Conservation (phyloP, 768 basidiomycete genomes). For the Naganishia vaughanmartiniae region DNA sequence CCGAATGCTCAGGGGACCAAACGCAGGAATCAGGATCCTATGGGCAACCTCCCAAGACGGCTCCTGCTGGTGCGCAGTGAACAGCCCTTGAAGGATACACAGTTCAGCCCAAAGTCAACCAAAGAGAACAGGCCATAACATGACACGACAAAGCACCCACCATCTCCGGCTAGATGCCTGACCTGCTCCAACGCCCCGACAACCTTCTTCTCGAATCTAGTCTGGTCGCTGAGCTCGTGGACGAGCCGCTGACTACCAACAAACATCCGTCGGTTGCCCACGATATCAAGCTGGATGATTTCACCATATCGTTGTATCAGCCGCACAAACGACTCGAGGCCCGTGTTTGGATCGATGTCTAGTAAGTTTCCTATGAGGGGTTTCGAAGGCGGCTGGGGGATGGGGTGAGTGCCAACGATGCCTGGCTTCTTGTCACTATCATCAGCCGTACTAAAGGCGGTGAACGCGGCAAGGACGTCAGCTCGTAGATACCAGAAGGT, state of each 20-base stretch:
- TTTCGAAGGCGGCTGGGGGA: constrained; percentile 55
- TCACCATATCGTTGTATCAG: constrained; percentile 45
- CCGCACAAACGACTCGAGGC: constrained; percentile 28
- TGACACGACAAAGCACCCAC: constrained; percentile 53
- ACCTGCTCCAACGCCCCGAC: constrained; percentile 51
- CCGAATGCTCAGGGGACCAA: constrained; percentile 55
- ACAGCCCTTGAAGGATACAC: constrained; percentile 27
- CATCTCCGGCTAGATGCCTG: constrained; percentile 55
- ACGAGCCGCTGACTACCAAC: constrained; percentile 53
- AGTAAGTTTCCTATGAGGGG: constrained; percentile 55
- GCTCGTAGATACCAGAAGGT: too few species aligned
- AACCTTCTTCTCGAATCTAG: constrained; percentile 55
- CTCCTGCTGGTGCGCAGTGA: constrained; percentile 55
- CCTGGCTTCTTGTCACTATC: not conserved
- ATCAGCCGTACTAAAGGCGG: not conserved
- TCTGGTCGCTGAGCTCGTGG: constrained; percentile 56
- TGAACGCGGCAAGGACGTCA: too few species aligned
- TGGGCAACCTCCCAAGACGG: constrained; percentile 55
- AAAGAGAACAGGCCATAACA: not conserved
- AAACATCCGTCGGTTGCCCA: constrained; percentile 37
- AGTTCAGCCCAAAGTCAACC: not conserved
- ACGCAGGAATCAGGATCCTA: constrained; percentile 55
- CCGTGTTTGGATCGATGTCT: constrained; percentile 34
- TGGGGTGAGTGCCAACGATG: constrained; percentile 47
- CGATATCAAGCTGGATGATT: constrained; percentile 51